Evolutionary conservation across 345 rosid genomes (phyloP).

Genomic region (Eucalyptus pumila): DNA sequence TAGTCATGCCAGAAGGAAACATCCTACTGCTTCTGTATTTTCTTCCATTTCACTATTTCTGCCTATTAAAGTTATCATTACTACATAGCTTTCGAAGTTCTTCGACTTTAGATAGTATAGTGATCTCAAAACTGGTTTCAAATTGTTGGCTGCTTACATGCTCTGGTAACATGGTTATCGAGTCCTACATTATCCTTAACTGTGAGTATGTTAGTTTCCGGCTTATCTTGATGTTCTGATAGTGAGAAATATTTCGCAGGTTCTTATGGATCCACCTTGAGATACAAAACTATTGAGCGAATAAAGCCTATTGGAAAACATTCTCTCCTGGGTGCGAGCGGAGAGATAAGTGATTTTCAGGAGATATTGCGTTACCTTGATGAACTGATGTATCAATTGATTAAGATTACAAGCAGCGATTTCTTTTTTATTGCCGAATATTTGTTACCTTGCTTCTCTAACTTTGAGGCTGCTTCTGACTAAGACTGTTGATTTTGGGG

Average conservation of each 20-base stretch:
- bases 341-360: conserved; percentile 94
- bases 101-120: background rate
- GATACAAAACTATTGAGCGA: conserved; percentile 84
- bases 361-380: conserved; percentile 80
- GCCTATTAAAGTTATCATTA: background rate
- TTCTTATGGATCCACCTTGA: conserved; percentile 93
- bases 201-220: background rate
- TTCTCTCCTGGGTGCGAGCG: conserved; percentile 93
- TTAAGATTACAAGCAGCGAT: background rate
- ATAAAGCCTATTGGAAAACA: conserved; percentile 77
- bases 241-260: conserved; percentile 20
- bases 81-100: background rate
- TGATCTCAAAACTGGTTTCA: background rate
- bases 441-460: background rate
- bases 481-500: background rate
- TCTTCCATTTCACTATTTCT: background rate
- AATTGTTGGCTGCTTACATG: background rate
- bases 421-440: background rate
- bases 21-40: background rate
- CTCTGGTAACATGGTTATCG: background rate
- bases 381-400: conserved; percentile 41
- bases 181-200: background rate
- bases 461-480: background rate
- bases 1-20: background rate
- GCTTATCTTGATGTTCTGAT: background rate